Evolutionary conservation across 108 stramenopile genomes (phyloP).

Genomic region (Seminavis robusta): DNA sequence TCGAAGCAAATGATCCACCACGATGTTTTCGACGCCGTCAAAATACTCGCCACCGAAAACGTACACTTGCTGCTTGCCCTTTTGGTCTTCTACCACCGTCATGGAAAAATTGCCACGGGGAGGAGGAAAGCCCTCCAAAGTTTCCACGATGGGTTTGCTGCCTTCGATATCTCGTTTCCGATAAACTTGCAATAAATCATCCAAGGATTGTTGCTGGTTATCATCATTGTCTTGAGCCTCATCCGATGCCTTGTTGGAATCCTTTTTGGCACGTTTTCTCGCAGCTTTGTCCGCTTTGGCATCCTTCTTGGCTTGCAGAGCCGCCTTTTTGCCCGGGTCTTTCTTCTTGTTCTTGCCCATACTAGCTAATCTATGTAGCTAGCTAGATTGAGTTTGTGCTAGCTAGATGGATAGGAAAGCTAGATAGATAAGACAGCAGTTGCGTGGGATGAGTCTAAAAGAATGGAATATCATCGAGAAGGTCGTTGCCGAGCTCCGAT

Average conservation of each 20-base stretch:
- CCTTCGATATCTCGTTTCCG: conserved; percentile 27
- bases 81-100: conserved; percentile 43
- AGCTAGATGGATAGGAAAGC: no score
- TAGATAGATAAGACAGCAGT: no score
- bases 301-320: conserved; percentile 75
- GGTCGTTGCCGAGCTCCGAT: no score
- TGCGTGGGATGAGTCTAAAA: no score
- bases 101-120: conserved; percentile 81
- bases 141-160: conserved; percentile 30
- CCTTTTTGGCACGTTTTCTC: conserved; percentile 62
- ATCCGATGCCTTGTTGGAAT: conserved; percentile 10
- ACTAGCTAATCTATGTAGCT: no score
- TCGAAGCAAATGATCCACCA: conserved; percentile 87
- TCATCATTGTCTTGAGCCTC: conserved; percentile 14
- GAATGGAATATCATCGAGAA: no score
- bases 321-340: conserved; percentile 77
- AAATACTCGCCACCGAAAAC: conserved; percentile 96
- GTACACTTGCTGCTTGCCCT: conserved; percentile 59
- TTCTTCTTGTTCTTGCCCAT: conserved; percentile 67
- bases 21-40: conserved; percentile 89
- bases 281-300: conserved; percentile 82
- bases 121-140: conserved; percentile 53
- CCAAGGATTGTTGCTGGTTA: conserved; percentile 5
- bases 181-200: conserved; percentile 26
- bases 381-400: no score